Evolutionary conservation across 1,284 basidiomycete genomes (phyloP).

Genomic region (Hymenochaete sp.): DNA sequence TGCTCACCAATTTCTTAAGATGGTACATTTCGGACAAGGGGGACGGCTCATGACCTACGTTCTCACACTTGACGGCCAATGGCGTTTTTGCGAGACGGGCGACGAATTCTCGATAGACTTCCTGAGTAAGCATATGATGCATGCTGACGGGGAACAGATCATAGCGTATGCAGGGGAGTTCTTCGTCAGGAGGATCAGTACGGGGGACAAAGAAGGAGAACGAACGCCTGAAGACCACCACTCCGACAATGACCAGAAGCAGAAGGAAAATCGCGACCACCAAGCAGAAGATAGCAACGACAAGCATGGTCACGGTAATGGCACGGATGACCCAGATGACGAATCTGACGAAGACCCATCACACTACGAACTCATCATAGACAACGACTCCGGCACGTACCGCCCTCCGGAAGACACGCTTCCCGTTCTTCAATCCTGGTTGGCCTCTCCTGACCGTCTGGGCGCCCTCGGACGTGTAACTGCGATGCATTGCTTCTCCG

Average conservation of each 20-base stretch:
- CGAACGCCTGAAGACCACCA: conserved; percentile 3
- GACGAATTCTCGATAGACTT: conserved; percentile 40
- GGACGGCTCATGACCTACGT: conserved; percentile 39
- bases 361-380: conserved; percentile 40
- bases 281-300: conserved; percentile 9
- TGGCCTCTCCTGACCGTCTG: conserved; percentile 26
- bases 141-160: conserved; percentile 36
- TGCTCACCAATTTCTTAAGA: conserved; percentile 35
- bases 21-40: conserved; percentile 35
- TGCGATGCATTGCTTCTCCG: conserved; percentile 24
- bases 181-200: conserved; percentile 25
- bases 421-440: conserved; percentile 31
- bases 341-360: conserved; percentile 26
- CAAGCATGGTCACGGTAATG: conserved; percentile 15
- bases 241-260: no score
- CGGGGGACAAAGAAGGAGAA: not conserved
- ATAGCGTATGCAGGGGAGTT: conserved; percentile 33
- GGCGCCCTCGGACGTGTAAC: conserved; percentile 28
- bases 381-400: conserved; percentile 44
- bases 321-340: conserved; percentile 13
- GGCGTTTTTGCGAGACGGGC: conserved; percentile 43
- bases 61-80: conserved; percentile 37
- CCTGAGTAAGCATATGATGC: conserved; percentile 45
- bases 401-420: conserved; percentile 35
- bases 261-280: no score